A percentile compares a stretch with the other conserved stretches of the same genome.
Evolutionary conservation across 352 stramenopile species (phyloP).

Genomic region (Phytophthora niederhauseri): DNA sequence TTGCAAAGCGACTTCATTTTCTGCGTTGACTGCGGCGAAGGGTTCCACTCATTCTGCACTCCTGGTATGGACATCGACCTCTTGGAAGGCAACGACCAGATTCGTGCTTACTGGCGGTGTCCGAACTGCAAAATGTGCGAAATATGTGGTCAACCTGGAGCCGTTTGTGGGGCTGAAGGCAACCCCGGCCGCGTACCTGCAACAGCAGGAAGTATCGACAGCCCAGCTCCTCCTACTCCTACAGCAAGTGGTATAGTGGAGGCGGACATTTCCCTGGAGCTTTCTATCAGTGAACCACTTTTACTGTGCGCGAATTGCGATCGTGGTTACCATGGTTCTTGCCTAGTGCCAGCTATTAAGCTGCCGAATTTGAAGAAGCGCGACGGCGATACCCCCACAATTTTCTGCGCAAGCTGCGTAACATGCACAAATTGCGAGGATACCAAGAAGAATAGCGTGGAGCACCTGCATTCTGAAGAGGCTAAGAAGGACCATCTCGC

Average conservation of each 20-base stretch:
- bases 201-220: constrained; percentile 32
- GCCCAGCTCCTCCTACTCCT: constrained; percentile 1
- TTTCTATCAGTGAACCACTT: constrained; percentile 31
- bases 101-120: constrained; percentile 92
- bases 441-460: constrained; percentile 14
- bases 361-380: constrained; percentile 18
- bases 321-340: constrained; percentile 61
- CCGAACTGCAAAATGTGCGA: constrained; percentile 97
- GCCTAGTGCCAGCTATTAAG: constrained; percentile 49
- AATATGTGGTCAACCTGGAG: constrained; percentile 77
- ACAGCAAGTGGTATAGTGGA: constrained; percentile 9
- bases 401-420: constrained; percentile 80
- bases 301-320: constrained; percentile 56
- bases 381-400: constrained; percentile 21
- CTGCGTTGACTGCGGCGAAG: constrained; percentile 97
- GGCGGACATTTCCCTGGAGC: constrained; percentile 3
- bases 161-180: constrained; percentile 20
- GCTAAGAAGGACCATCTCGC: constrained; percentile 34
- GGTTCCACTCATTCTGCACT: constrained; percentile 94
- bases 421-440: constrained; percentile 58
- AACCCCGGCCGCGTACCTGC: constrained; percentile 14
- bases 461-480: constrained; percentile 20
- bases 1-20: constrained; percentile 89
- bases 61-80: constrained; percentile 44
- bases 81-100: constrained; percentile 43